Base-by-base conservation (phyloP, 108 stramenopile species). In the Cyclotella distinguenda region DNA sequence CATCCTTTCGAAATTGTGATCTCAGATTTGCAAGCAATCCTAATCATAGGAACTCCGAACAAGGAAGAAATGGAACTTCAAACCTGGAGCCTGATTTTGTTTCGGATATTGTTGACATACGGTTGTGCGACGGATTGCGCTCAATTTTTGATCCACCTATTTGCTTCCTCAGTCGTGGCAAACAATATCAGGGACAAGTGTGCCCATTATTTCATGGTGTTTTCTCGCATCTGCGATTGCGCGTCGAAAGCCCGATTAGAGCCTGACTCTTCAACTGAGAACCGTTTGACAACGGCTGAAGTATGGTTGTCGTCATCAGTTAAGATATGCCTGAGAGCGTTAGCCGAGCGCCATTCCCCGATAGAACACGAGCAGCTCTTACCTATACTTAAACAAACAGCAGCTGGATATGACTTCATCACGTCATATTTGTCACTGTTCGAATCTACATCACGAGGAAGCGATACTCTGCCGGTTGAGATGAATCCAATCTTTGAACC, bases 101-200 rank as follows among this genome's bases (percentile, higher is more conserved):
- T 90, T 77, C 67, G 93, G 30, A 86, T 72, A 2, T 38, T 88
- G 45, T 34, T 94, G 36, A 66, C 87, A 44, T 94, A 94, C 63
- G 90, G 93, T 6, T 55, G 88, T 47, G 86, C 79, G 6, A 67
- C 78, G 39, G 57, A 70, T 25, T 74, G 68, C 18, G 35, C 84
- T 44, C 72, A 78, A 61, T 73, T 78, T 11, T 62, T 87, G 50
- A 64, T 85, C 1, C 74, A 66, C 1, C 40, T 88, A 34, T 69
- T 86, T 9, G 78, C 82, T 25, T 55, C 65, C 11, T 77, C 72
- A 21, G 45, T n/a, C n/a, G n/a, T 83, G 36, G 69, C 82, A 26
- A 13, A 33, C 69, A 51, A 34, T 34, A 18, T 55, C 35, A 44
- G 18, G n/a, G 68, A 72, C 45, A 52, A 84, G n/a, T 60, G 79